Evolutionary conservation across 805 yeast species (phyloP), one percentile per base, ranked within the genome.

Genomic region (Wickerhamomyces kurtzmanii): DNA sequence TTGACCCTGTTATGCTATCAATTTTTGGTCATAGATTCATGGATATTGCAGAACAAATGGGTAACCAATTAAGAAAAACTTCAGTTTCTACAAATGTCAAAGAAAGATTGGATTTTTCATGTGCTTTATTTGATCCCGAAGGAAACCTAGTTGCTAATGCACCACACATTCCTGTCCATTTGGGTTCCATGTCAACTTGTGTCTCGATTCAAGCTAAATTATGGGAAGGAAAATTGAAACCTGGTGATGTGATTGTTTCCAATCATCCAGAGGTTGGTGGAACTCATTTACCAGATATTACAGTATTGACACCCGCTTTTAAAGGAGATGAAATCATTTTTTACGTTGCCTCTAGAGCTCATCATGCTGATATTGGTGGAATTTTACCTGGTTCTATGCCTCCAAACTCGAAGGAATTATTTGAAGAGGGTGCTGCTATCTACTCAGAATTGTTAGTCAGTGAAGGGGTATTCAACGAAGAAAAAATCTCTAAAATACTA

Each of bases 361-460:
- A 87, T 55, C 97, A 89, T 55, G 87, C 96, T 5, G 97, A 87
- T 53, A 87, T 89, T 45, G 96, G 97, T 12, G 93, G 94, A 10
- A 71, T 79, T 32, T 56, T 84, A 20, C 94, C 96, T 1, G 96
- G 96, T 1, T 80, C 94, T 0, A 85, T 87, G 86, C 96, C 96
- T 11, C 94, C 96, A 8, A 75, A 80, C 46, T 84, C 96, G 3
- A 83, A 76, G 43, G 75, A 75, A 33, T 56, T 89, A 22, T 79
- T 74, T 63, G 87, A 87, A 47, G 96, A 87, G 55, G 97, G 96
- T 24, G 96, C 95, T 3, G 72, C 83, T 3, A 85, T 89, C 20
- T 68, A 72, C 43, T 76, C 91, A 1, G 87, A 79, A 47, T 63
- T 81, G 34, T 62, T 89, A 11, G 89, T 86, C 6, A 55, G 64